Evolutionary conservation across 2,329 filamentous ascomycete species (phyloP), one percentile per base, ranked within the genome.

Genomic region (Aureobasidium zeae): DNA sequence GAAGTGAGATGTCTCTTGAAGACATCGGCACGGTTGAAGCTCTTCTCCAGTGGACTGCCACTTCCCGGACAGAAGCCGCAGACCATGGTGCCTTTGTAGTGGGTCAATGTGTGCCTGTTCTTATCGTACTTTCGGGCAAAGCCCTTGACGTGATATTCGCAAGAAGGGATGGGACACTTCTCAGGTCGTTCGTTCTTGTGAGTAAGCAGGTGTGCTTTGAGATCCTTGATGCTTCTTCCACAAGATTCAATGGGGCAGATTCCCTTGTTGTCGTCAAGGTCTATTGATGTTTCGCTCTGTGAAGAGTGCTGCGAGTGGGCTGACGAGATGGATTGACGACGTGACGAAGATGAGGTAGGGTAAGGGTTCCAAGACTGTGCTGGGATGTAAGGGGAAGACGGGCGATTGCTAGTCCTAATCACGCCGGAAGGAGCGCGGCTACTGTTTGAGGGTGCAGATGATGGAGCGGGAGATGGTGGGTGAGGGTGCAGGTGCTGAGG

Each of bases 71-170:
- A 94, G 68, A 94, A 95, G 21, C 86, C 87, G 59, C 88, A 95
- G 17, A 94, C 86, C 88, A 94, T 94, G 36, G 85, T 94, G 29
- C 88, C 88, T 67, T 94, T 94, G 74, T 94, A 95, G 63, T 95
- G 88, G 4, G 88, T 95, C 50, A 94, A 66, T 4, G 87, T 94
- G 63, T 95, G 88, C 32, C 88, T 73, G 66, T 94, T 94, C 73
- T 94, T 94, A 70, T 95, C 88, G 61, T 95, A 95, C 66, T 94
- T 94, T 55, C 88, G 76, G 9, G 88, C 87, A 58, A 95, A 95
- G 3, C 88, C 88, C 66, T 94, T 94, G 57, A 76, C 69, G 68
- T 94, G 82, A 65, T 94, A 95, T 57, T 94, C 86, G 69, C 88
- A 95, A 0, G 81, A 91, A 46, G 82, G 72, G 53, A 94, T 94